These are phyloP conservation scores for Willaertia magna DNA, from an alignment of 208 protist species.

Conservation along the genomic window DNA sequence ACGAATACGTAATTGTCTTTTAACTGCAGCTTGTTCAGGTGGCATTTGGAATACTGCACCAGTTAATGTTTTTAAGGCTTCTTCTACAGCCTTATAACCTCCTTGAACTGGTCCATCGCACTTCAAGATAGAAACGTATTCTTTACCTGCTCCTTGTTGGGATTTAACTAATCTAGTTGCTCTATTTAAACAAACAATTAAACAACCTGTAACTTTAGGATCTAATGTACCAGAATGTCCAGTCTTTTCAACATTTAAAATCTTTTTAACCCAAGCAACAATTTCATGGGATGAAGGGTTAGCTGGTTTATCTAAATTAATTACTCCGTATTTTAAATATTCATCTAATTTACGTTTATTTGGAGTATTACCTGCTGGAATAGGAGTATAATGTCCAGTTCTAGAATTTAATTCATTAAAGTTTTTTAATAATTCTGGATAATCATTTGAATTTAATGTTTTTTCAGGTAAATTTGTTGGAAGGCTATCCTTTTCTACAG, in stretches of 20 bases:
- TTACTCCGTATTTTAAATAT: constrained; percentile 97
- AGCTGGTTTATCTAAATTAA: constrained; percentile 99
- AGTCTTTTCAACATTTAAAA: constrained; percentile 96
- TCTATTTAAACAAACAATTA: constrained; percentile 97
- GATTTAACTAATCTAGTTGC: constrained; percentile 98
- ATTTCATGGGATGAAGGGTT: constrained; percentile 99
- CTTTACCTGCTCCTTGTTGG: constrained; percentile 98
- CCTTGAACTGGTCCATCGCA: constrained; percentile 80
- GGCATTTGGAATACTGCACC: constrained; percentile 97
- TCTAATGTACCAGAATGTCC: constrained; percentile 98
- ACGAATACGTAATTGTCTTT: constrained; percentile 93
- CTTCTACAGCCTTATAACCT: constrained; percentile 56
- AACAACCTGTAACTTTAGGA: constrained; percentile 94
- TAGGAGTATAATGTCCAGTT: constrained; percentile 89
- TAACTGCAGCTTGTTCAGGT: constrained; percentile 93
- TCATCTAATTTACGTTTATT: constrained; percentile 89
- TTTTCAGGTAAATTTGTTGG: background rate
- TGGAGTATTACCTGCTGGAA: constrained; percentile 87
- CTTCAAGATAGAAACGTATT: constrained; percentile 94
- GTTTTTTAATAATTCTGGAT: constrained; percentile 96
- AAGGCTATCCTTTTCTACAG: background rate
- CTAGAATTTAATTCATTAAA: constrained; percentile 94
- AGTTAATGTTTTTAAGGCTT: constrained; percentile 88
- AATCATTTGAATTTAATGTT: constrained; percentile 74
- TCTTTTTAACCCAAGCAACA: constrained; percentile 98